Evolutionary conservation across 495 filamentous ascomycete species (phyloP).

Genomic region (Penicillium cosmopolitanum): DNA sequence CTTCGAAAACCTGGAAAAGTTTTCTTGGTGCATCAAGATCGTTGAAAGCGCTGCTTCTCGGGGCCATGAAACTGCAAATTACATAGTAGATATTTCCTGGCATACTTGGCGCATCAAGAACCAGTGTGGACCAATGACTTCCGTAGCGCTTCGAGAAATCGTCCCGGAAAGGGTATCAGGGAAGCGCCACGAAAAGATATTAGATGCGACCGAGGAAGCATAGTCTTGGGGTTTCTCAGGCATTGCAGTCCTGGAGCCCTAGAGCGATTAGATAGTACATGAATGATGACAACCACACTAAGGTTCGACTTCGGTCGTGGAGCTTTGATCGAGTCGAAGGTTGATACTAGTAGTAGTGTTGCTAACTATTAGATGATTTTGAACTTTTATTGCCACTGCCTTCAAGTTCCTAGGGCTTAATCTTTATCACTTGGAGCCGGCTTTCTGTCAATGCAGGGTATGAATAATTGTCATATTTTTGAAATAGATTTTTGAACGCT

Average conservation of each 20-base stretch:
- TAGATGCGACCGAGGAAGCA: background rate
- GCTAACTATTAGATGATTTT: no score
- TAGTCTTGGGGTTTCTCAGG: background rate
- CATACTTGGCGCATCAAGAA: background rate
- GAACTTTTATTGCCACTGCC: no score
- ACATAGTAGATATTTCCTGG: background rate
- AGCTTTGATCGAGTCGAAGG: no score
- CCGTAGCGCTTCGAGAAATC: background rate
- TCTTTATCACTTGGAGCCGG: background rate
- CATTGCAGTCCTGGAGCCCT: no score
- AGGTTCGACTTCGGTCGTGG: no score
- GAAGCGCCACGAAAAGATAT: background rate
- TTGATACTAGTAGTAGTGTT: no score
- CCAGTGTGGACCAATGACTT: background rate
- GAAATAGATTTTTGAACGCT: background rate
- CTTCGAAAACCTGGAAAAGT: conserved; percentile 6
- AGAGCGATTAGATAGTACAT: no score
- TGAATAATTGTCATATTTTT: background rate
- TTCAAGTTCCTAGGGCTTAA: no score
- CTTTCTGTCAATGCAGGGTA: background rate
- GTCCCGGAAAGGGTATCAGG: background rate
- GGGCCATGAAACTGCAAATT: background rate
- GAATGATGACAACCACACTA: no score
- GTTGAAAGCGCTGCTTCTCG: background rate
- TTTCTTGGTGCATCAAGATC: conserved; percentile 5